Conservation (phyloP, 257 asterid genomes). For the Fraxinus pennsylvanica region DNA sequence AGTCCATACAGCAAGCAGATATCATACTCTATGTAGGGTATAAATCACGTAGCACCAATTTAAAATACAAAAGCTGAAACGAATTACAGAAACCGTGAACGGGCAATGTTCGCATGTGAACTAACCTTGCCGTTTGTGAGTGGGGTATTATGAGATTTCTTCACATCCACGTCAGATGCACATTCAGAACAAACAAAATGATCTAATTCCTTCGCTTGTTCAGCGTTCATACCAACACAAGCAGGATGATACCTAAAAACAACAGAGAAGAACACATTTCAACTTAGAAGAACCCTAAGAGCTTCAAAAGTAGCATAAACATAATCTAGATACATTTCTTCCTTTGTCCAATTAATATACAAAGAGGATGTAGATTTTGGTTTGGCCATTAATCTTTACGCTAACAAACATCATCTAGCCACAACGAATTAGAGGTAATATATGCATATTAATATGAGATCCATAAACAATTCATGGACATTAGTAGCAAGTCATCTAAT, state of each 20-base stretch:
- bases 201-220: conserved; percentile 48
- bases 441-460: conserved; percentile 7
- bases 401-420: not conserved
- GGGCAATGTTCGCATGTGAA: not conserved
- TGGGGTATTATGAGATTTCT: conserved; percentile 33
- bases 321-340: not conserved
- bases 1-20: not conserved
- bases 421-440: conserved; percentile 14
- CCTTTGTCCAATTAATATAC: not conserved
- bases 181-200: conserved; percentile 59
- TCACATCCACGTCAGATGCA: conserved; percentile 33
- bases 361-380: not conserved
- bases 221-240: conserved; percentile 55
- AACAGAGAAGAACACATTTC: conserved; percentile 1
- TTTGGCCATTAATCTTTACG: not conserved
- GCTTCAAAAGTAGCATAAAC: not conserved
- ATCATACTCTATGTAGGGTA: not conserved
- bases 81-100: not conserved
- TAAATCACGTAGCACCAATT: not conserved
- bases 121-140: conserved; percentile 40
- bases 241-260: conserved; percentile 71
- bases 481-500: not conserved
- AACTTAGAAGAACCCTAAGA: not conserved
- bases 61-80: not conserved
- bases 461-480: not conserved